A percentile compares a stretch with the other conserved stretches of the same genome.
Conservation (phyloP, 768 basidiomycete genomes). For the Pulveroboletus sp. region DNA sequence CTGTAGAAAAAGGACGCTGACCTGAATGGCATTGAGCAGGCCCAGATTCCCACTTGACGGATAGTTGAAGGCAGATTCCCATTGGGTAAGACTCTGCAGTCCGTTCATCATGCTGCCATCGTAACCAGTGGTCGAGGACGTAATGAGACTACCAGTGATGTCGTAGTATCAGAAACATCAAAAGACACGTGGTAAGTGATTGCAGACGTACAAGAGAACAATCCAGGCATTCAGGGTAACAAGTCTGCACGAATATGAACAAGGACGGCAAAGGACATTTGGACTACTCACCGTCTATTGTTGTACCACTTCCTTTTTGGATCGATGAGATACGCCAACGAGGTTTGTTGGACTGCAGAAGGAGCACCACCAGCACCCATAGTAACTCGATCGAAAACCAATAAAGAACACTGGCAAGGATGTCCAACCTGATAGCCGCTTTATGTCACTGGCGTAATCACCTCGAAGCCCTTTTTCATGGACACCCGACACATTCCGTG, state of each 20-base stretch:
- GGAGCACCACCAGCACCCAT: constrained; percentile 41
- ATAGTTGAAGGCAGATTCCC: constrained; percentile 54
- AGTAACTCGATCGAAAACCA: background rate
- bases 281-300: constrained; percentile 51
- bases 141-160: constrained; percentile 48
- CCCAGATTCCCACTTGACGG: constrained; percentile 60
- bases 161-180: background rate
- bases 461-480: too few species aligned
- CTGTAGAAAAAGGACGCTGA: constrained; percentile 12
- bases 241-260: constrained; percentile 35
- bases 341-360: constrained; percentile 25
- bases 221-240: constrained; percentile 68
- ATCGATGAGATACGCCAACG: constrained; percentile 54
- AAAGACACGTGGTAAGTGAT: background rate
- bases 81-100: constrained; percentile 62
- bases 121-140: constrained; percentile 70
- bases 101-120: constrained; percentile 81
- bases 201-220: constrained; percentile 47
- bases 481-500: too few species aligned
- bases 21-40: constrained; percentile 71
- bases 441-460: too few species aligned
- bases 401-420: too few species aligned
- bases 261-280: background rate
- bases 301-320: constrained; percentile 71
- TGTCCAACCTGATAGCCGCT: too few species aligned